phyloP scores from a whole-genome alignment of 345 rosid species.

The Rhodomyrtus tomentosa region DNA sequence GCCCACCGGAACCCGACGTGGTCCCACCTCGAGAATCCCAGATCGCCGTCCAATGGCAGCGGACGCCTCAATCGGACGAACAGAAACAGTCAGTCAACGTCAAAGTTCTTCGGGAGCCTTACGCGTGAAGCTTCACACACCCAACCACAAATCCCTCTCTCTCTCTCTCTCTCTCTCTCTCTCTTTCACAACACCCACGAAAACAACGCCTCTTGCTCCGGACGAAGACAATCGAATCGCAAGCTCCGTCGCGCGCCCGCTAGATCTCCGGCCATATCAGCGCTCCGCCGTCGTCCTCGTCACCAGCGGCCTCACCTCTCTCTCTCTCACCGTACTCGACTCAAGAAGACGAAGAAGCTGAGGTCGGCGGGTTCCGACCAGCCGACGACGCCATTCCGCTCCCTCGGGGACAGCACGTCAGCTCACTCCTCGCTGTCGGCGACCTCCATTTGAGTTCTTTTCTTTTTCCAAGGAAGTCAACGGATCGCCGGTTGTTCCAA shows the following conservation, averaged over 20 bases:
- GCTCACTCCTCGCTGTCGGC: background rate
- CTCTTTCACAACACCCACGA: background rate
- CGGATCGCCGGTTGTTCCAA: background rate
- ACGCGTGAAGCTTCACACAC: background rate
- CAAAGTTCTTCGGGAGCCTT: background rate
- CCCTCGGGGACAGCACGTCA: background rate
- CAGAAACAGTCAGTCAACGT: background rate
- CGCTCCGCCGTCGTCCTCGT: background rate
- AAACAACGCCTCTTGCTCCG: background rate
- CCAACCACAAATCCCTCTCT: background rate
- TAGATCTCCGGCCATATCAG: background rate
- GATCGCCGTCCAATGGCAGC: background rate
- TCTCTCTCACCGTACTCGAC: background rate
- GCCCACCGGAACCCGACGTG: background rate
- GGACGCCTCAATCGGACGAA: background rate
- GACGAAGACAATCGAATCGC: background rate
- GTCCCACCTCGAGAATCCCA: background rate
- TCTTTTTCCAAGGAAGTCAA: background rate
- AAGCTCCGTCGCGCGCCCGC: background rate
- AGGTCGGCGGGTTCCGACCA: background rate
- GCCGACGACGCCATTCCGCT: background rate
- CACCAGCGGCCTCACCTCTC: background rate
- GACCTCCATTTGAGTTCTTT: background rate
- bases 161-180: background rate
- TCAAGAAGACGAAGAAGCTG: background rate